phyloP scores from a whole-genome alignment of 768 basidiomycete genomes.

The Russula vinacea region DNA sequence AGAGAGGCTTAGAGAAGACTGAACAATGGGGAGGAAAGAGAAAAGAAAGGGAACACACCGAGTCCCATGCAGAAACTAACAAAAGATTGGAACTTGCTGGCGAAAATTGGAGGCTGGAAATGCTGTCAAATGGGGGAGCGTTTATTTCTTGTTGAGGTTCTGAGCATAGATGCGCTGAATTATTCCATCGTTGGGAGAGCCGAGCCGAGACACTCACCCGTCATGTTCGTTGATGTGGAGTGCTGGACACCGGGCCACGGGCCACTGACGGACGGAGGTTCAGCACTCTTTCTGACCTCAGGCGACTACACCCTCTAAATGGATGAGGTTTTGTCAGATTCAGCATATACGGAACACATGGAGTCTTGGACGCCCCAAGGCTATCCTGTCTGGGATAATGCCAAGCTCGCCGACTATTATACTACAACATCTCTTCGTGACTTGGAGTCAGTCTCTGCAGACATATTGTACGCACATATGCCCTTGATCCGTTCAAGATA shows the following conservation, averaged over 20 bases:
- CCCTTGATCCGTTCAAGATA: neutral
- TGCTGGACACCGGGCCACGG: neutral
- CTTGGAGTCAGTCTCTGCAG: too few species aligned
- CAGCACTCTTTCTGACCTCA: too few species aligned
- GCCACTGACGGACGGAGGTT: too few species aligned
- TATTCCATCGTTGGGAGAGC: neutral
- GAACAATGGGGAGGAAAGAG: slow-evolving; percentile 34
- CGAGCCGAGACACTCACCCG: neutral
- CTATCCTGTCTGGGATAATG: neutral
- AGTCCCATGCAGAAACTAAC: slow-evolving; percentile 89
- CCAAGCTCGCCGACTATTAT: too few species aligned
- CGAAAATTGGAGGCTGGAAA: slow-evolving; percentile 78
- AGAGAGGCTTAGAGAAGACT: slow-evolving; percentile 31
- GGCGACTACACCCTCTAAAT: too few species aligned
- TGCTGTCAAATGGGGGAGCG: slow-evolving; percentile 80
- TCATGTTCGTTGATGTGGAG: slow-evolving; percentile 1
- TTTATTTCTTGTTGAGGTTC: slow-evolving; percentile 44
- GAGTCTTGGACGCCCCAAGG: too few species aligned
- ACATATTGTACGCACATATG: too few species aligned
- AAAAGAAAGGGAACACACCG: slow-evolving; percentile 42
- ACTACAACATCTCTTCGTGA: too few species aligned
- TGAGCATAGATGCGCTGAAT: neutral
- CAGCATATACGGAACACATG: too few species aligned
- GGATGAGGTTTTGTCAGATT: too few species aligned
- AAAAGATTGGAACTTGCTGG: slow-evolving; percentile 75